phyloP scores from a whole-genome alignment of 2,329 filamentous ascomycete species.

The Pseudogymnoascus sp. region DNA sequence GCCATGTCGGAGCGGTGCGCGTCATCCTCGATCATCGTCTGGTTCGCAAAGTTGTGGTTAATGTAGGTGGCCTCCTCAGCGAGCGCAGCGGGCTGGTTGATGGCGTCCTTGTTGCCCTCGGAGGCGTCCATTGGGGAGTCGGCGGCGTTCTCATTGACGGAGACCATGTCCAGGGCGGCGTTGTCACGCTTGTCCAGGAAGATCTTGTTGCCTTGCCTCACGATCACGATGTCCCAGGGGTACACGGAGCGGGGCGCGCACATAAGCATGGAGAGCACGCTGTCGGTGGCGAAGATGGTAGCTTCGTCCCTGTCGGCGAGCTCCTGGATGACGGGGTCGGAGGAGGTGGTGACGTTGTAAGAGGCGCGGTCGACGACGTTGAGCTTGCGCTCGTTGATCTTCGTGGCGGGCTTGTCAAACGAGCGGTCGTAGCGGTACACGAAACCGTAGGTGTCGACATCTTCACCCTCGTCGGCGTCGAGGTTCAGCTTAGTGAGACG shows the following conservation, averaged over 20 bases:
- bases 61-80: slow-evolving; percentile 98
- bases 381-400: slow-evolving; percentile 79
- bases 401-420: slow-evolving; percentile 89
- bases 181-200: slow-evolving; percentile 98
- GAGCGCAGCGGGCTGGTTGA: slow-evolving; percentile 89
- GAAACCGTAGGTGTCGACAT: slow-evolving; percentile 92
- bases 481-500: slow-evolving; percentile 91
- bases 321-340: slow-evolving; percentile 93
- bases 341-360: slow-evolving; percentile 96
- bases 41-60: slow-evolving; percentile 98
- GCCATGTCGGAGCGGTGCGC: slow-evolving; percentile 71
- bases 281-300: slow-evolving; percentile 93
- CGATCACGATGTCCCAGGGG: slow-evolving; percentile 95
- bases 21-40: slow-evolving; percentile 80
- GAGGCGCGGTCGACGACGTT: slow-evolving; percentile 84
- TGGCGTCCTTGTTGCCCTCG: slow-evolving; percentile 84
- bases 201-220: slow-evolving; percentile 89
- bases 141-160: slow-evolving; percentile 96
- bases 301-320: slow-evolving; percentile 92
- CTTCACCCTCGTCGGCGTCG: slow-evolving; percentile 88
- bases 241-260: slow-evolving; percentile 94
- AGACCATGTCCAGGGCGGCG: slow-evolving; percentile 90
- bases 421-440: slow-evolving; percentile 95
- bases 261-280: slow-evolving; percentile 98
- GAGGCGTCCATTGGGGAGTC: slow-evolving; percentile 87